Evolutionary conservation across 805 yeast species (phyloP), one percentile per base, ranked within the genome.

Genomic region (Vanderwaltozyma verrucispora): DNA sequence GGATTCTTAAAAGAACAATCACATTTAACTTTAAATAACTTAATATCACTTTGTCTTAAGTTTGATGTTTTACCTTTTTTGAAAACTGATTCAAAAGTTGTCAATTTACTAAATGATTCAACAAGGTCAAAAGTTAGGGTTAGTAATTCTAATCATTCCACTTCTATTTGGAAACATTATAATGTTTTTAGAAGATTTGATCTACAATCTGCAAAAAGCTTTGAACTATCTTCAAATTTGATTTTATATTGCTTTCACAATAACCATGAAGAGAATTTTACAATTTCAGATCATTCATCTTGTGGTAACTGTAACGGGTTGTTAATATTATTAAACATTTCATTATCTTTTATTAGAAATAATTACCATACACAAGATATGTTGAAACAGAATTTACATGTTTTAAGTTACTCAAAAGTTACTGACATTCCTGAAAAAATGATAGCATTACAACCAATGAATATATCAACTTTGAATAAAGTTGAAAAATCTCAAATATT

Each of bases 171-270:
- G 13, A 74, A 68, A 39, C 65, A 71, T 30, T 92, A 94, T 4
- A 77, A 84, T 5, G 75, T 85, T 3, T 68, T 87, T 38, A 70
- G 96, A 44, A 84, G 88, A 53, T 88, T 87, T 58, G 86, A 83
- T 52, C 75, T 82, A 39, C 97, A 89, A 60, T 81, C 77, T 15
- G 71, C 86, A n/a, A 87, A 86, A 53, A 64, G 48, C 43, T 29
- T 80, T 42, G 81, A 92, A 25, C 66, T 75, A 20, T 66, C 86
- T 9, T 70, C 92, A 0, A 94, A 84, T 51, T 72, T 86, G 35
- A 63, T 85, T 5, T 74, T 88, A n/a, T 89, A 87, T 55, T 73
- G 86, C 44, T 67, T 76, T 43, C 66, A 71, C 42, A 58, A 60
- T 3, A 62, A 59, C 35, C 68, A 65, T 11, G 15, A 26, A 2